Base-by-base conservation (phyloP, 176 grass and related monocot species). In the Zoysia pacifica region DNA sequence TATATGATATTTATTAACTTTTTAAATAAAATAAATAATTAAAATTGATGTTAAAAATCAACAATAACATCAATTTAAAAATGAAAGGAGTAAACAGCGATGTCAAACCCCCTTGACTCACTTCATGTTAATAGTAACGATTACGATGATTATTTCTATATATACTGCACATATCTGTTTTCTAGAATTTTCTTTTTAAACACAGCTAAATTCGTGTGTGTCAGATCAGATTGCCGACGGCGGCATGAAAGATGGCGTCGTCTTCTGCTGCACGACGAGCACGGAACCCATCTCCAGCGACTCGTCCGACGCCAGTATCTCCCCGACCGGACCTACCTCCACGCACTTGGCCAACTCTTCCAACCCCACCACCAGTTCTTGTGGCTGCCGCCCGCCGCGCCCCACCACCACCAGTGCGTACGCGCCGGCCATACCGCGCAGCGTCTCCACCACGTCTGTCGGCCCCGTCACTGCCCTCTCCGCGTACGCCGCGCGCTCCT, bases 211-310 rank as follows among this genome's bases (percentile, higher is more conserved):
- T 19, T 73, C 43, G 4, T 43, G 2, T 19, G 28, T 41, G 48
- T 78, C 73, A 65, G 41, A 28, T 45, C 44, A 45, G 44, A 45
- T 45, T 28, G 67, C 41, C 48, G 65, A 1, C 13, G 55, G 46
- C 36, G 47, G 66, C 38, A 54, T 41, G 28, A 49, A 56, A 15
- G 66, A 58, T 4, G 66, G 67, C 43, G 14, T 44, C n/a, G 46
- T 45, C 68, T 79, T 83, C 81, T 88, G 86, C 52, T 79, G 86
- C 10, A 88, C 19, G 37, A 88, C 61, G 18, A 88, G 40, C 43
- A 83, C 81, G n/a, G 80, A 83, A 1, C 86, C 86, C 80, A 79
- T 83, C 50, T 88, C 80, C 52, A 79, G 51, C 4, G 75, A 88
- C 44, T 62, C 69, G 15, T 74, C 16, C 4, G 86, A 83, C 44